Evolutionary conservation across 176 grass and related monocot genomes (phyloP), one percentile per base, ranked within the genome.

Genomic region (Aegilops umbellulata): DNA sequence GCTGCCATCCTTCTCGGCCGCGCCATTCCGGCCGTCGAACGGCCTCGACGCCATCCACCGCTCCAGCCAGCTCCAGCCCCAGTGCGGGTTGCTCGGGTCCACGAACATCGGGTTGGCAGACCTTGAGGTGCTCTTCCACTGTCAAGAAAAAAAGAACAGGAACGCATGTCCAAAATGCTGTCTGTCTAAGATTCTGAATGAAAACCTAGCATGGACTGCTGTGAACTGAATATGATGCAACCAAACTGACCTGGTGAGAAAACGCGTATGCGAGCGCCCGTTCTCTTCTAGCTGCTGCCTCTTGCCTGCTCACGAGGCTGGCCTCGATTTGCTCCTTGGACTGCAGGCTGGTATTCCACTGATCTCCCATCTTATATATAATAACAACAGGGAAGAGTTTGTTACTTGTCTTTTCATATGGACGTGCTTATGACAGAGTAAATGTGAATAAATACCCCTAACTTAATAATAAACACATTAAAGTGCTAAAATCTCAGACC

Each of bases 51-150:
- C 89, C 89, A 94, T 94, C 92, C 92, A 94, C 12, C 92, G 81
- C 84, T 94, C 92, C 64, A 94, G 77, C 92, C 92, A 94, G 73
- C 92, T 94, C 92, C 92, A 94, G 31, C 92, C 92, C 92, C 92
- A 94, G 10, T 94, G 92, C 2, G 77, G 87, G 81, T 94, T 94
- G 70, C 81, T 89, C 0, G 87, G 84, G 55, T 94, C 89, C 69
- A 94, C 91, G 51, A 94, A 94, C 89, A 94, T 92, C 22, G 89
- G 89, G 47, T 86, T 94, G 10, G 44, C 46, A 20, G 89, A 84
- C 76, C 87, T 94, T 1, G 92, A 94, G 67, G 85, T 79, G 41
- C 65, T 90, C 87, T 94, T 94, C 92, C 89, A 92, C 92, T 94
- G 80, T 69, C 12, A 1, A 7, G 0, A 17, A 17, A 3, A 19